These are phyloP conservation scores for Zhuliangozyma blackwelliae DNA, from an alignment of 1,139 yeast genomes.

Conservation along the genomic window DNA sequence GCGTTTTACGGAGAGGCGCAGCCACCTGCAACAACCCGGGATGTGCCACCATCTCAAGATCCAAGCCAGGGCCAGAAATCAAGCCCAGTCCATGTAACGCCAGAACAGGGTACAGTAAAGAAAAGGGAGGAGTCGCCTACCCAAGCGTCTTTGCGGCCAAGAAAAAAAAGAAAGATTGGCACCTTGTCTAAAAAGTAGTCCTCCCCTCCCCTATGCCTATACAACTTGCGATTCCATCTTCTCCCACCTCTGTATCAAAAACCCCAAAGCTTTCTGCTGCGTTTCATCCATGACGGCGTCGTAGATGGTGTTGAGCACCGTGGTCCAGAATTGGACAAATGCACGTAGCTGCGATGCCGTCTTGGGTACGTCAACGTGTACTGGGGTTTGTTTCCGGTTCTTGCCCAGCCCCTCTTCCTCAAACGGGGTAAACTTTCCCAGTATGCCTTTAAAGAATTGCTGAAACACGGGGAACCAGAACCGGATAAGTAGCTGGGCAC, in stretches of 20 bases:
- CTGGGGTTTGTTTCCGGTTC: conserved; percentile 17
- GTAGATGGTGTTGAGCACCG: conserved; percentile 40
- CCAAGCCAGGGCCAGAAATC: too few relatives aligned
- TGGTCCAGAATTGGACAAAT: conserved; percentile 52
- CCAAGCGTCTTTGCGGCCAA: neutral
- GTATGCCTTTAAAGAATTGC: conserved; percentile 30
- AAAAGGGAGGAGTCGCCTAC: too few relatives aligned
- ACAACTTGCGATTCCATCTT: conserved; percentile 11
- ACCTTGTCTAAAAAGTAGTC: conserved; percentile 4
- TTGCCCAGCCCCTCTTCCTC: conserved; percentile 18
- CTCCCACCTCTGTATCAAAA: conserved; percentile 40
- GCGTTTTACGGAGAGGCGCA: too few relatives aligned
- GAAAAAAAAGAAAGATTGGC: conserved; percentile 12
- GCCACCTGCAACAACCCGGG: too few relatives aligned
- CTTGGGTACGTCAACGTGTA: conserved; percentile 25
- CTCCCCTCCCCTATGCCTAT: too few relatives aligned
- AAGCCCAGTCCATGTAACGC: too few relatives aligned
- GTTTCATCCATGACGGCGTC: conserved; percentile 27
- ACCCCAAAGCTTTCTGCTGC: conserved; percentile 37
- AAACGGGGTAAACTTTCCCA: conserved; percentile 21
- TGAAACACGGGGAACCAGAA: conserved; percentile 61
- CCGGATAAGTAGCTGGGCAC: conserved; percentile 37
- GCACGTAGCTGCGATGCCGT: conserved; percentile 21
- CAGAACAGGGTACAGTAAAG: too few relatives aligned
- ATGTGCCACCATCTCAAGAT: too few relatives aligned